Evolutionary conservation across 2,329 filamentous ascomycete genomes (phyloP).

Genomic region (Talaromyces pinophilus): DNA sequence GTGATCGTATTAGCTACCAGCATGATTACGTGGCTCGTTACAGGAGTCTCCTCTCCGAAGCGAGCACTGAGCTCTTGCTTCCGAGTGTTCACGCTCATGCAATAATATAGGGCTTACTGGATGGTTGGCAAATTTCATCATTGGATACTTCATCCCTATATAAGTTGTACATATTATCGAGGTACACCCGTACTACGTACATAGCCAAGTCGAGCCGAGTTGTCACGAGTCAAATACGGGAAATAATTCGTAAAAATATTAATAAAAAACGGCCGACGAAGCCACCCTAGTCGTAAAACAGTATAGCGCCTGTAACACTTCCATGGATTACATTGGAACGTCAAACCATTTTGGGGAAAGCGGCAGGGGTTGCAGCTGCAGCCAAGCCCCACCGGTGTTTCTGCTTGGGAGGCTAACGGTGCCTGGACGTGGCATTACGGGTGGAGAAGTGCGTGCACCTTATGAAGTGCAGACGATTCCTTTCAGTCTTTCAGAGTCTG

Average conservation of each 20-base stretch:
- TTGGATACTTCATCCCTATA: neutral
- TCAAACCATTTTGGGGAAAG: conserved; percentile 13
- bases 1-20: neutral
- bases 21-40: neutral
- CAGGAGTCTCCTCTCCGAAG: neutral
- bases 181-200: neutral
- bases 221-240: neutral
- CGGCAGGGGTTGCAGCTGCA: conserved; percentile 14
- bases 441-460: conserved; percentile 12
- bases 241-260: neutral
- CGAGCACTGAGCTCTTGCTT: neutral
- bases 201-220: neutral
- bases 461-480: neutral
- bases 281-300: neutral
- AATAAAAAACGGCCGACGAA: conserved; percentile 1
- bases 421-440: conserved; percentile 19
- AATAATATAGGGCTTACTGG: neutral
- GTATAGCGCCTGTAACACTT: conserved; percentile 5
- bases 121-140: neutral
- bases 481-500: neutral
- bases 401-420: neutral
- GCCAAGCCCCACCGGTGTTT: conserved; percentile 19
- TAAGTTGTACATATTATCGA: neutral
- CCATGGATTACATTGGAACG: neutral
- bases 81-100: neutral